phyloP scores from a whole-genome alignment of 108 stramenopile species.

The Bacterosira constricta region DNA sequence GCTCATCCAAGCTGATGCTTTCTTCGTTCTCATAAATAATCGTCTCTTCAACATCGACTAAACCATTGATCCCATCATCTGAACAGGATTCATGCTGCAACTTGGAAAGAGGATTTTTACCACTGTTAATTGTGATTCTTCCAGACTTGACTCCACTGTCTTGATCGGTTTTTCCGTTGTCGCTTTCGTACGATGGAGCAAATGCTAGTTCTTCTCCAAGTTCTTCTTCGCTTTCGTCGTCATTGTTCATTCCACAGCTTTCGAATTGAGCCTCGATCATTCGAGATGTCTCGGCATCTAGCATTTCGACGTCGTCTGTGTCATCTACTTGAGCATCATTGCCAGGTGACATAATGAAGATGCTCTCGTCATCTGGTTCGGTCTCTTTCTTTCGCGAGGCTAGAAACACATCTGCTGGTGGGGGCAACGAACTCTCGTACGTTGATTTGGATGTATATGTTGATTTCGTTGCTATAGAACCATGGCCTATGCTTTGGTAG shows the following conservation, averaged over 20 bases:
- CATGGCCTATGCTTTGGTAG: neutral
- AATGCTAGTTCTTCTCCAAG: no score
- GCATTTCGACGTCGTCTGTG: constrained; percentile 21
- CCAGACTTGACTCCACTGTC: neutral
- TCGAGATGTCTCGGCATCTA: constrained; percentile 24
- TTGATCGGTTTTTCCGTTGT: neutral
- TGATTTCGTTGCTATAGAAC: no score
- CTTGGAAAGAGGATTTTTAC: neutral
- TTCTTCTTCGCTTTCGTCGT: neutral
- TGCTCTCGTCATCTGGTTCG: constrained; percentile 11
- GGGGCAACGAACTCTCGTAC: neutral
- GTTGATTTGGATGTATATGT: neutral
- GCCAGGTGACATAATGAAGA: neutral
- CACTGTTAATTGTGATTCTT: neutral
- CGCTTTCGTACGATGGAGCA: neutral
- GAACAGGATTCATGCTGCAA: neutral
- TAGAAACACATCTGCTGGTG: constrained; percentile 13
- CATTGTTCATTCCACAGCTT: neutral
- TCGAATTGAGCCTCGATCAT: constrained; percentile 29
- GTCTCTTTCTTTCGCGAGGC: constrained; percentile 9
- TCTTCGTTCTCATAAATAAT: neutral
- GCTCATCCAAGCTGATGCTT: neutral
- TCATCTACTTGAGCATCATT: neutral
- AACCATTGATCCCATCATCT: neutral
- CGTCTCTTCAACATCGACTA: neutral